Evolutionary conservation across 2,329 filamentous ascomycete genomes (phyloP), one percentile per base, ranked within the genome.

Genomic region (Pezicula rhizophila): DNA sequence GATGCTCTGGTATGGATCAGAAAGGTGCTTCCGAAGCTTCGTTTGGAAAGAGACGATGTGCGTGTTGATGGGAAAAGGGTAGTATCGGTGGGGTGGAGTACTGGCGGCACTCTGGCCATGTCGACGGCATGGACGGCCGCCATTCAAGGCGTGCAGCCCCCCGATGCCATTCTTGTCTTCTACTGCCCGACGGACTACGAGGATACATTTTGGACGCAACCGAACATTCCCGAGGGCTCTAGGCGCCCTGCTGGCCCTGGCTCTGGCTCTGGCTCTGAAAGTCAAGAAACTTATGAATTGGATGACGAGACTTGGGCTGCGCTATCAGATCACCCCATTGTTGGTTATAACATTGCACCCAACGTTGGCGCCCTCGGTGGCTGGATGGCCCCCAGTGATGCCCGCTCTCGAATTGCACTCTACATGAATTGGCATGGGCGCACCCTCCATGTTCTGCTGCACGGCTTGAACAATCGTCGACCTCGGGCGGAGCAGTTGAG

Each of bases 11-110:
- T 42, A 0, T 77, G 73, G 73, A 62, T 64, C 0, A 61, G 66
- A 2, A 49, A 58, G 0, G 51, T 46, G 0, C 59, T 76, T 2
- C 64, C 63, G 0, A 2, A 6, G 2, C n/a, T 49, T 11, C 12
- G 8, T 2, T 20, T 38, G 8, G 18, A n/a, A 8, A 10, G 15
- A 3, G n/a, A 12, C 11, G 31, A 46, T n/a, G 12, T 67, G 11
- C 12, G 45, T 23, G 14, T 58, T 7, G 63, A 66, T 40, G 43
- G 58, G 4, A 57, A 66, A 0, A 60, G 54, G 2, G 60, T 75
- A 0, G 68, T 71, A 0, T 66, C 57, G 1, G 57, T 77, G 0
- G 74, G 75, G 1, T 78, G 74, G 74, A 78, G 74, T 0, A 65
- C 68, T 0, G 76, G 75, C 1, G 76, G 72, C 0, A 60, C 64